Conservation (phyloP, 2,329 filamentous ascomycete genomes). For the Trichoderma koningiopsis region DNA sequence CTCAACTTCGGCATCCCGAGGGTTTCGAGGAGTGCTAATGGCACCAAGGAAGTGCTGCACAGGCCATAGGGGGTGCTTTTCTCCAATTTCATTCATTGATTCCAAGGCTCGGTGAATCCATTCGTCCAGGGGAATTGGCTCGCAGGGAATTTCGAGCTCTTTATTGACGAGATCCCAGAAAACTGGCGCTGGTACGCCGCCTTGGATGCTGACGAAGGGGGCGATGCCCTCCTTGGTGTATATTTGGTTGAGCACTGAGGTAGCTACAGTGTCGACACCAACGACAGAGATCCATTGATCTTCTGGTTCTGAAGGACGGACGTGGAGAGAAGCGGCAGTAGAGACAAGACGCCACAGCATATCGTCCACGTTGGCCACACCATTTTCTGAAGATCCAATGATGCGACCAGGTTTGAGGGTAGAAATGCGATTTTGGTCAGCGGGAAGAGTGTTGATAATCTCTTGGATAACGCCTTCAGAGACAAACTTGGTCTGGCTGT, state of each 20-base stretch:
- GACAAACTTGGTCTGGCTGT: constrained; percentile 33
- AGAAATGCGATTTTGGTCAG: constrained; percentile 26
- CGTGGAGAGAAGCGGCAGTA: constrained; percentile 25
- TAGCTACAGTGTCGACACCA: constrained; percentile 29
- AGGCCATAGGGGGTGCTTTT: constrained; percentile 33
- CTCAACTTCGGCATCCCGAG: neutral
- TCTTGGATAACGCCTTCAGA: constrained; percentile 30
- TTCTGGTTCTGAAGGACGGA: constrained; percentile 19
- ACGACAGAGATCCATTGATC: constrained; percentile 28
- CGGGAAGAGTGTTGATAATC: constrained; percentile 1
- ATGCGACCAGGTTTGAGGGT: constrained; percentile 33
- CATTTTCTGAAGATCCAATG: constrained; percentile 29
- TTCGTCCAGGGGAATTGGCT: constrained; percentile 24
- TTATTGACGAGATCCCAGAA: constrained; percentile 31
- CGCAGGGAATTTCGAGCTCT: constrained; percentile 26
- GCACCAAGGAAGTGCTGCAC: constrained; percentile 33
- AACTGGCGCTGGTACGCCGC: constrained; percentile 27
- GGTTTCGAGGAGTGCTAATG: neutral
- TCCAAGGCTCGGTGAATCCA: constrained; percentile 28
- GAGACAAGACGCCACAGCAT: constrained; percentile 31
- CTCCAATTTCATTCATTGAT: constrained; percentile 26
- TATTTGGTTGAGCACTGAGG: constrained; percentile 25
- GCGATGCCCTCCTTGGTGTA: neutral
- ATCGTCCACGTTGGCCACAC: constrained; percentile 33
- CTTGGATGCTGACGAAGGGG: constrained; percentile 26